Evolutionary conservation across 345 rosid genomes (phyloP).

Genomic region (Euphorbia pulcherrima): DNA sequence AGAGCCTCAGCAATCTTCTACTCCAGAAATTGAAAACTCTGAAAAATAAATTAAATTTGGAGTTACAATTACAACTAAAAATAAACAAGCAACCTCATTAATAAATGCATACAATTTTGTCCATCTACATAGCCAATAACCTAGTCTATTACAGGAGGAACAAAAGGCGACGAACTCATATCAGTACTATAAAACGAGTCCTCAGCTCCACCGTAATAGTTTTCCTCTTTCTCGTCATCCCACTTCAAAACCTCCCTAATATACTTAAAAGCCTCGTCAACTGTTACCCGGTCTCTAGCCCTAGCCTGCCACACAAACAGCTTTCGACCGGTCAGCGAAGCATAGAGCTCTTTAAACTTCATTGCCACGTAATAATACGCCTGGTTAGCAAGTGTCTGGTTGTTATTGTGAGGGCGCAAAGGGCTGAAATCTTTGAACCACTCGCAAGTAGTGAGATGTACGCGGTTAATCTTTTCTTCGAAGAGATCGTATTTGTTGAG

Average conservation of each 20-base stretch:
- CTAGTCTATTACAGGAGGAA: conserved; percentile 43
- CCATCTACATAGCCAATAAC: conserved; percentile 9
- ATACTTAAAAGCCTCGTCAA: conserved; percentile 85
- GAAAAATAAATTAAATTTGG: not conserved
- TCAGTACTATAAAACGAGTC: conserved; percentile 94
- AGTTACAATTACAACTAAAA: conserved; percentile 2
- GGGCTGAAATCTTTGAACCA: conserved; percentile 92
- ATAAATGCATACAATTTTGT: not conserved
- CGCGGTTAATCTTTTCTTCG: conserved; percentile 70
- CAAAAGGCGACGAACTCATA: conserved; percentile 77
- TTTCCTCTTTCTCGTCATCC: conserved; percentile 91
- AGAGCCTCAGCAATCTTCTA: not conserved
- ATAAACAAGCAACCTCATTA: not conserved
- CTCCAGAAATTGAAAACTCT: not conserved
- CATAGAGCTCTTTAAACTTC: conserved; percentile 91
- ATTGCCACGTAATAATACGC: conserved; percentile 87
- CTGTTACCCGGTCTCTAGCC: conserved; percentile 69
- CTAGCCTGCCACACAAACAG: conserved; percentile 89
- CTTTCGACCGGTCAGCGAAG: conserved; percentile 65
- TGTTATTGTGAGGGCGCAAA: conserved; percentile 53
- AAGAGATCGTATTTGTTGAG: conserved; percentile 92
- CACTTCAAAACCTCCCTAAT: conserved; percentile 91
- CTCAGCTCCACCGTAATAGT: conserved; percentile 63
- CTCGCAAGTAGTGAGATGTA: conserved; percentile 63
- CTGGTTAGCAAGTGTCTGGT: conserved; percentile 76